Evolutionary conservation across 345 rosid genomes (phyloP).

Genomic region (Gossypium longicalyx): DNA sequence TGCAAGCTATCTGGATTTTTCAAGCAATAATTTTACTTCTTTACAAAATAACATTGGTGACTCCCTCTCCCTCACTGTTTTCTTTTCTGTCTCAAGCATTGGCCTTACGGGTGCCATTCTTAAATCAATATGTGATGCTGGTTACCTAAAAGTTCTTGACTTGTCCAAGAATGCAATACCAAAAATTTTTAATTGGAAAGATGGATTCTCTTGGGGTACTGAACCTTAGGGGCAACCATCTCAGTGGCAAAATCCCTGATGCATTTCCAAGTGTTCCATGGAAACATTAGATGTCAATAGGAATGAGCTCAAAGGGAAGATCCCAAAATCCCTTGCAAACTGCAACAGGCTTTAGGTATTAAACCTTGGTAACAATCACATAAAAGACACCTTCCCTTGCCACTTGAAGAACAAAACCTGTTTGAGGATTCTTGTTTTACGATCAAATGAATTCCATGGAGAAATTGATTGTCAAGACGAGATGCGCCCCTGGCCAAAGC

Average conservation of each 20-base stretch:
- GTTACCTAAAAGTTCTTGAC: not conserved
- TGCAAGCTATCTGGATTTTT: slow-evolving; percentile 26
- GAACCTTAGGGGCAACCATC: slow-evolving; percentile 28
- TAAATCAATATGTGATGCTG: slow-evolving; percentile 15
- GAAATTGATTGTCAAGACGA: not conserved
- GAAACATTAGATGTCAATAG: slow-evolving; percentile 35
- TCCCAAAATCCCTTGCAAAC: slow-evolving; percentile 28
- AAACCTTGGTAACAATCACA: slow-evolving; percentile 31
- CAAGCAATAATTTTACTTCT: slow-evolving; percentile 22
- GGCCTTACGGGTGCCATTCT: not conserved
- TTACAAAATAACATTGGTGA: slow-evolving; percentile 24
- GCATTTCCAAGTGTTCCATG: slow-evolving; percentile 19
- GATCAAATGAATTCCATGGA: slow-evolving; percentile 30
- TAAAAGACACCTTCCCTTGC: slow-evolving; percentile 36
- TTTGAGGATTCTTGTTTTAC: slow-evolving; percentile 34
- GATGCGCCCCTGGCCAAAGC: slow-evolving; percentile 12
- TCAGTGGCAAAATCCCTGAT: slow-evolving; percentile 18
- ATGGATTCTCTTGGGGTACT: slow-evolving; percentile 21
- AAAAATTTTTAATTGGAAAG: not conserved
- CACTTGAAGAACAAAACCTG: slow-evolving; percentile 21
- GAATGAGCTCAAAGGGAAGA: slow-evolving; percentile 28
- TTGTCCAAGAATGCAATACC: slow-evolving; percentile 16
- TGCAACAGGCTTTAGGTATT: slow-evolving; percentile 34
- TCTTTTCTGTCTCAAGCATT: slow-evolving; percentile 27
- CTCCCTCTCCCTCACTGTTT: not conserved